Evolutionary conservation across 148 eudicot species (phyloP), one percentile per base, ranked within the genome.

Genomic region (Pharnaceum exiguum): DNA sequence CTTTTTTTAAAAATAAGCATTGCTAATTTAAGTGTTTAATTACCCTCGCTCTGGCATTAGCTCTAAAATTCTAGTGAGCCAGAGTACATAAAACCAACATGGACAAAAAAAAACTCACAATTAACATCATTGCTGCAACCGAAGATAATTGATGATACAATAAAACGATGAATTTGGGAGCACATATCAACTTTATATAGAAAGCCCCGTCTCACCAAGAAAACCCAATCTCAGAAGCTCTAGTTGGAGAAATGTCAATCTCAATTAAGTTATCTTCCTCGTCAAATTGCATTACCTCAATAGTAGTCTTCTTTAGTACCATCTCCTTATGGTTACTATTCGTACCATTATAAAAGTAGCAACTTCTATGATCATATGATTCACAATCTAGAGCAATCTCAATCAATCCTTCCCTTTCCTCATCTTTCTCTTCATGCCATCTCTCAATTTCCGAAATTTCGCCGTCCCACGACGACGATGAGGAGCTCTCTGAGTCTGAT

Each of bases 241-340:
- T 63, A 17, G 47, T 39, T 9, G 82, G 82, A 29, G 57, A 78
- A 30, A 89, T 65, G 38, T 89, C 85, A 63, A 89, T 89, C 70
- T 89, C 96, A 27, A 89, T 89, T 40, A 85, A 57, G 73, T 77
- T 85, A 13, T 82, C 94, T 62, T 89, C 94, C 8, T 89, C 94
- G 9, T 59, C 75, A 52, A 43, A 57, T 15, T 40, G 42, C 8
- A 57, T 71, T 63, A 35, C 24, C 7, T 44, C 50, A 49, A 15
- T 22, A 50, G 61, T 71, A 68, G 23, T 66, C 59, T 62, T 46
- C 40, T 46, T 39, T 13, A 57, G 8, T 26, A 38, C 32, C 29
- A 24, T 40, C 11, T 35, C 22, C 46, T 23, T 40, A 8, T 55
- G 12, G 23, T 66, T 25, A 49, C 25, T 39, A 32, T 12, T n/a